Evolutionary conservation across 2,329 filamentous ascomycete genomes (phyloP), one percentile per base, ranked within the genome.

Genomic region (Cladobotryum protrusum): DNA sequence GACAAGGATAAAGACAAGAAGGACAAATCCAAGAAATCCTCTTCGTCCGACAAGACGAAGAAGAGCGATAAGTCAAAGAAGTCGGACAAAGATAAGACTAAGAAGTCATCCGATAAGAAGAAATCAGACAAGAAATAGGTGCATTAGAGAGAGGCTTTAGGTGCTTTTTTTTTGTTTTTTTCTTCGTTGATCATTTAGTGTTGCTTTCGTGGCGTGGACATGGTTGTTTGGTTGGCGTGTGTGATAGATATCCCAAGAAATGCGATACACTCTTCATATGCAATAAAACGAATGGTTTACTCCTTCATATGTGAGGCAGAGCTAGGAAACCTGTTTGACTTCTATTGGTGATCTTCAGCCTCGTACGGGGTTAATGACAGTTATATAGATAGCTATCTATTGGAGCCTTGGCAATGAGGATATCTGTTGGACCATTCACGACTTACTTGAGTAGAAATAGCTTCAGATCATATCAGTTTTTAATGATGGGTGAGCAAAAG

Each of bases 1-100:
- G 45, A 56, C 17, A 48, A 55, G 33, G 43, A 48, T 37, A n/a
- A 37, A 17, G 35, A 51, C 29, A 59, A 58, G 20, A 49, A 51
- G 14, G 48, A 54, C 8, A 50, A 54, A 47, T 44, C 56, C 15
- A 48, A 55, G 33, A 43, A 48, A 34, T 29, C 24, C 6, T 29
- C 24, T 9, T 29, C 24, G 6, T 29, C 24, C 24, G 39, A 48
- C 20, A 45, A 32, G 19, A 44, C 33, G 48, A 50, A 49, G 48
- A 34, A 48, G 33, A 36, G 32, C 18, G 36, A 42, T 15, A 48
- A 44, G 32, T 15, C 46, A 19, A 40, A 48, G 40, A 49, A 52
- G 20, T 39, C 44, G 24, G 52, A 43, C 24, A 29, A 29, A 9
- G 24, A 29, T 29, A 29, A 29, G 24, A 8, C 24, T 8, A 29